A percentile compares a stretch with the other conserved stretches of the same genome.
These are phyloP conservation scores for Apophysomyces variabilis DNA, from an alignment of 371 early-diverging fungal genomes.

Conservation along the genomic window DNA sequence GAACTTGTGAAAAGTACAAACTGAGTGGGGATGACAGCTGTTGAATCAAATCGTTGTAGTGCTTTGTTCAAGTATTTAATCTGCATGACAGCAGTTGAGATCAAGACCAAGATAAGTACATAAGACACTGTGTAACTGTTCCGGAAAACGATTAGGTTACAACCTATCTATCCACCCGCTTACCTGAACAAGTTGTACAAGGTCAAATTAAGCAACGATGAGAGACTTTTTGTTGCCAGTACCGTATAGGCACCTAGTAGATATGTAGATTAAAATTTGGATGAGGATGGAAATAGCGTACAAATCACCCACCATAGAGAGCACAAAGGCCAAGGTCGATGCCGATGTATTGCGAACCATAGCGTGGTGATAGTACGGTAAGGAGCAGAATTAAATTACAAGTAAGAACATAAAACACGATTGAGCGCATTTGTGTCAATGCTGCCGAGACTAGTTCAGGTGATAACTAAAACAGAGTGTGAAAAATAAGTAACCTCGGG, in stretches of 20 bases:
- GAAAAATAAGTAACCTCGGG: conserved; percentile 10
- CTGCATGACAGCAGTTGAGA: conserved; percentile 72
- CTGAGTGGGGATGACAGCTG: conserved; percentile 81
- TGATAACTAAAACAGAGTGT: conserved; percentile 37
- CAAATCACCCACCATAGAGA: conserved; percentile 55
- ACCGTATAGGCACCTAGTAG: conserved; percentile 70
- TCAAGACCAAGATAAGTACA: conserved; percentile 61
- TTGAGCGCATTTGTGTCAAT: conserved; percentile 55
- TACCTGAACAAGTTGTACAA: conserved; percentile 60
- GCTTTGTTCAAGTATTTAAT: conserved; percentile 76
- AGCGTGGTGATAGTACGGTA: conserved; percentile 43
- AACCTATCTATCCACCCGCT: conserved; percentile 3
- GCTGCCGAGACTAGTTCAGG: conserved; percentile 58
- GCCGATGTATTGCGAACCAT: conserved; percentile 56
- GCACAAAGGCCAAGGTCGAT: conserved; percentile 67
- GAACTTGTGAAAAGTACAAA: conserved; percentile 81
- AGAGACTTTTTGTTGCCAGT: conserved; percentile 67
- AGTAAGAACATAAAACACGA: conserved; percentile 56
- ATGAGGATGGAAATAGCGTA: not conserved
- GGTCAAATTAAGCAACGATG: conserved; percentile 60
- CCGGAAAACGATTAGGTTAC: not conserved
- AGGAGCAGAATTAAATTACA: conserved; percentile 32
- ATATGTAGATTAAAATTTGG: too few species aligned
- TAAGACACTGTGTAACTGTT: conserved; percentile 67
- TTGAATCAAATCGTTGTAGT: conserved; percentile 70